Evolutionary conservation across 2,329 filamentous ascomycete species (phyloP).

Genomic region (Magnaporthiopsis rhizophila): DNA sequence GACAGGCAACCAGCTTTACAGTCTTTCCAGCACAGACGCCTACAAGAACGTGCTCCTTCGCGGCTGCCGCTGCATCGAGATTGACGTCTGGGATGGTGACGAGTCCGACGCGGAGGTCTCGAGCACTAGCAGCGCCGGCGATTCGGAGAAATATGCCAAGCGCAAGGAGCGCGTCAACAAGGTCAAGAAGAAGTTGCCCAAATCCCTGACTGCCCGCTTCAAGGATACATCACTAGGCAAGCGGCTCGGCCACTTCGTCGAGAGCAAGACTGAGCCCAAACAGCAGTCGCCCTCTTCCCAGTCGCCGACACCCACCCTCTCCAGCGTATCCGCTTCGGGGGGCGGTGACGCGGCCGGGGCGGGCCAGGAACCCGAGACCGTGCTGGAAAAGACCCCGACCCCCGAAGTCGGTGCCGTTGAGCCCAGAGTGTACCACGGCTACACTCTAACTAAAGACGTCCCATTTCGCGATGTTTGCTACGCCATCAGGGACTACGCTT

Average conservation of each 20-base stretch:
- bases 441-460: slow-evolving; percentile 84
- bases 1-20: slow-evolving; percentile 78
- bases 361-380: not conserved
- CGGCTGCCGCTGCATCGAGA: slow-evolving; percentile 85
- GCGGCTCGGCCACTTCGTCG: slow-evolving; percentile 28
- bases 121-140: slow-evolving; percentile 32
- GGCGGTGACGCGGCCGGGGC: not conserved
- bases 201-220: slow-evolving; percentile 34
- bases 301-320: slow-evolving; percentile 2
- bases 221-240: slow-evolving; percentile 40
- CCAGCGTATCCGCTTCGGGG: not conserved
- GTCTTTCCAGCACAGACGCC: slow-evolving; percentile 76
- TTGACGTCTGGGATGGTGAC: slow-evolving; percentile 91
- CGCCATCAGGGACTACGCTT: slow-evolving; percentile 72
- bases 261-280: slow-evolving; percentile 18
- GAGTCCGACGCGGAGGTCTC: slow-evolving; percentile 59
- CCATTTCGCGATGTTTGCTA: slow-evolving; percentile 79
- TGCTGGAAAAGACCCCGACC: not conserved
- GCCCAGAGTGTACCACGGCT: slow-evolving; percentile 76
- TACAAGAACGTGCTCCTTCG: slow-evolving; percentile 79
- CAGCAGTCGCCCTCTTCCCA: not conserved
- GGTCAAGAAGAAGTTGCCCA: slow-evolving; percentile 51
- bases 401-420: slow-evolving; percentile 36
- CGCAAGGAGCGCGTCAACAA: slow-evolving; percentile 54
- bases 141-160: slow-evolving; percentile 52